Evolutionary conservation across 805 yeast species (phyloP).

Genomic region (Candida ascalaphidarum): DNA sequence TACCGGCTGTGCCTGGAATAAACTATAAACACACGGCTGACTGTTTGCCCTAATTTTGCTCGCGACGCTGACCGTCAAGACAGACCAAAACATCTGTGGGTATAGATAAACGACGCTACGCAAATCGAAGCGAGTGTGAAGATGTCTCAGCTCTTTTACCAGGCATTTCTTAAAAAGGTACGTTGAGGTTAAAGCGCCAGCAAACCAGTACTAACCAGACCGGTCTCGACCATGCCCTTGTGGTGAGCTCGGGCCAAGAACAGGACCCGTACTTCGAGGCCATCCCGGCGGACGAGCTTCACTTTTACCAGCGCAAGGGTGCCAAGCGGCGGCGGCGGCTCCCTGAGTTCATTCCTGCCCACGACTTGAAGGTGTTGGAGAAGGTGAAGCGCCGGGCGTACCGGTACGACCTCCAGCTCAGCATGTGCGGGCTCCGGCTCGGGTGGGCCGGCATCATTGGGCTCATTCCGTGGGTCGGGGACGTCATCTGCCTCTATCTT

Average conservation of each 20-base stretch:
- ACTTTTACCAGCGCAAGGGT: constrained; percentile 33
- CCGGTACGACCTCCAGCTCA: constrained; percentile 29
- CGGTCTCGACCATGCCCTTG: constrained; percentile 16
- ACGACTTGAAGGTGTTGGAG: constrained; percentile 25
- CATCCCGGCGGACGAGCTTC: constrained; percentile 31
- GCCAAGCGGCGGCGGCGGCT: constrained; percentile 29
- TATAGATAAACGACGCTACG: no score
- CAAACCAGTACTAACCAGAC: constrained; percentile 11
- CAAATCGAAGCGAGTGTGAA: no score
- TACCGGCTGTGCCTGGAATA: no score
- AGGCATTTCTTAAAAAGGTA: constrained; percentile 29
- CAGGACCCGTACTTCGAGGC: constrained; percentile 34
- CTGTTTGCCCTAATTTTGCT: no score
- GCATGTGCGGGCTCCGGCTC: constrained; percentile 28
- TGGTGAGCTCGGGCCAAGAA: constrained; percentile 18
- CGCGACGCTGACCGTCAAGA: no score
- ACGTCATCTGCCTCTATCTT: constrained; percentile 18
- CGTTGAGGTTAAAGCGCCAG: constrained; percentile 5
- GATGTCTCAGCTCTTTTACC: constrained; percentile 26
- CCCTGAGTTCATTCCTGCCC: constrained; percentile 24
- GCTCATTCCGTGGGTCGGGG: constrained; percentile 34
- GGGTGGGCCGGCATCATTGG: constrained; percentile 39
- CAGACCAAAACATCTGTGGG: no score
- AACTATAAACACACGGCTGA: no score
- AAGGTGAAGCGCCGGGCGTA: constrained; percentile 30